Evolutionary conservation across 345 rosid species (phyloP).

Genomic region (Lagerstroemia speciosa): DNA sequence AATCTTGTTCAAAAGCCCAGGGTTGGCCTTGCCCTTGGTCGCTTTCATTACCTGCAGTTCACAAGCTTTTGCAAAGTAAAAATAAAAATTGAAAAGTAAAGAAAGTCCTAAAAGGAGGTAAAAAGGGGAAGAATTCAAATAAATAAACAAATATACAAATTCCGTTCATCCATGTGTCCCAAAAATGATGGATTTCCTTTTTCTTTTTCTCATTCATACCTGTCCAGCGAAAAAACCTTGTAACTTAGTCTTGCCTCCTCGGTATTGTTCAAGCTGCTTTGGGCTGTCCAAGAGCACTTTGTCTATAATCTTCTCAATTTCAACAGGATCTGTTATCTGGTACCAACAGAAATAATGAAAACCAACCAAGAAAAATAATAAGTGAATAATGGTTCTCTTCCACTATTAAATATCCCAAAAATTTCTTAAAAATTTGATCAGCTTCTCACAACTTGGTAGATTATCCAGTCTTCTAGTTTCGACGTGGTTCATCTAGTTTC

Average conservation of each 20-base stretch:
- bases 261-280: slow-evolving; percentile 82
- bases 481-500: background rate
- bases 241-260: slow-evolving; percentile 75
- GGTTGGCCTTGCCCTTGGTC: slow-evolving; percentile 89
- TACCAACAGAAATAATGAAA: background rate
- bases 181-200: no score
- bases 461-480: background rate
- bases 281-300: slow-evolving; percentile 66
- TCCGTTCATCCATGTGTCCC: background rate
- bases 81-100: background rate
- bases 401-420: background rate
- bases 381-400: background rate
- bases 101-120: background rate
- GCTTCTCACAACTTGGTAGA: background rate
- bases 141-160: background rate
- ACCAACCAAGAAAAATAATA: background rate
- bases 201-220: slow-evolving; percentile 27
- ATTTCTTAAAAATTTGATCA: background rate
- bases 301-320: slow-evolving; percentile 72
- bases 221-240: slow-evolving; percentile 91
- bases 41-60: slow-evolving; percentile 73
- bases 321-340: slow-evolving; percentile 71
- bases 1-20: slow-evolving; percentile 71
- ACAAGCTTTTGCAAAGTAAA: slow-evolving; percentile 3
- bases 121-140: background rate